phyloP scores from a whole-genome alignment of 2,329 filamentous ascomycete genomes.

The Xylaria sp. region DNA sequence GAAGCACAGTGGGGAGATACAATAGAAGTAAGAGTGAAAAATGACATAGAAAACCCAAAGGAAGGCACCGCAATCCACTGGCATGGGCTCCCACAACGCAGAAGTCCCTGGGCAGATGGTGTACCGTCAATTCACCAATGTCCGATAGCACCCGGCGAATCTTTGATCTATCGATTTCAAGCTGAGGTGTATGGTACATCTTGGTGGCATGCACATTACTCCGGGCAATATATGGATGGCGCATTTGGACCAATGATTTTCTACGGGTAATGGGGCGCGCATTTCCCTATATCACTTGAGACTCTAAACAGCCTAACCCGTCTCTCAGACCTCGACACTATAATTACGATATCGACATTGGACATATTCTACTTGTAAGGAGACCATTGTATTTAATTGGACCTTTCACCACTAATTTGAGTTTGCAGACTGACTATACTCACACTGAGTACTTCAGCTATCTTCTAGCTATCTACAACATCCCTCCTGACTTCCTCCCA shows the following conservation, averaged over 20 bases:
- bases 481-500: not conserved
- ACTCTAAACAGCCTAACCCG: not conserved
- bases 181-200: conserved; percentile 3
- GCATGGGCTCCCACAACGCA: not conserved
- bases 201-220: conserved; percentile 16
- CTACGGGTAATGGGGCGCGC: conserved; percentile 54
- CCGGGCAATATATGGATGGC: conserved; percentile 18
- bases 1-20: not conserved
- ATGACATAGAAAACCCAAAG: not conserved
- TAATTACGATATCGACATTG: not conserved
- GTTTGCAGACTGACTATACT: not conserved
- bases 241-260: conserved; percentile 61
- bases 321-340: not conserved
- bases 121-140: conserved; percentile 10
- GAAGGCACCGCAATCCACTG: conserved; percentile 4
- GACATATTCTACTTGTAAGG: not conserved
- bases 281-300: too few relatives aligned
- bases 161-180: conserved; percentile 4
- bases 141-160: conserved; percentile 15
- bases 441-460: not conserved
- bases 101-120: not conserved
- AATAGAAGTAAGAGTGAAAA: not conserved
- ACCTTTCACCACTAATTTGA: not conserved
- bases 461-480: not conserved
- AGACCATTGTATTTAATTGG: not conserved